These are phyloP conservation scores for Blastomyces percursus DNA, from an alignment of 2,329 filamentous ascomycete species.

Conservation along the genomic window DNA sequence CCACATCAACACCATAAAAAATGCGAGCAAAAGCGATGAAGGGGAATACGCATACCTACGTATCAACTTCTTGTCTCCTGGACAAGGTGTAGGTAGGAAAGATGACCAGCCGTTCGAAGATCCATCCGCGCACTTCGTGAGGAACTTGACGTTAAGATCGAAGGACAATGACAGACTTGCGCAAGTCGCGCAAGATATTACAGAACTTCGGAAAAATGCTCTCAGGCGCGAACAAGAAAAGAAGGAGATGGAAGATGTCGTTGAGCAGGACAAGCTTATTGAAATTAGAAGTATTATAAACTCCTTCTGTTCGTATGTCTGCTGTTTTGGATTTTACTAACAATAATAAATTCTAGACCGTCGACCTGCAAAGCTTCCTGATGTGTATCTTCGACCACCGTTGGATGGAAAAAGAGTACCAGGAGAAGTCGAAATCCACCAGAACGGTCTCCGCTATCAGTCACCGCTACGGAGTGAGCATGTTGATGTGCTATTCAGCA, in stretches of 20 bases:
- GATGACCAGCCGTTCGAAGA: slow-evolving; percentile 98
- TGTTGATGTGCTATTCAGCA: slow-evolving; percentile 93
- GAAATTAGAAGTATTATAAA: slow-evolving; percentile 72
- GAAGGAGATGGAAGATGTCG: slow-evolving; percentile 98
- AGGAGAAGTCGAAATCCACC: slow-evolving; percentile 92
- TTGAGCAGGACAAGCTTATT: slow-evolving; percentile 94
- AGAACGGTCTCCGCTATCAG: slow-evolving; percentile 95
- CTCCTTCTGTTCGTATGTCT: neutral
- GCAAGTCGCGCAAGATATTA: slow-evolving; percentile 85
- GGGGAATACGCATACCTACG: slow-evolving; percentile 87
- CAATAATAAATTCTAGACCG: slow-evolving; percentile 49
- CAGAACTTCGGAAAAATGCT: slow-evolving; percentile 87
- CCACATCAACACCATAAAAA: slow-evolving; percentile 98
- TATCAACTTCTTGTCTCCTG: slow-evolving; percentile 94
- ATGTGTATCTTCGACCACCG: slow-evolving; percentile 89
- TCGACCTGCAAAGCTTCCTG: slow-evolving; percentile 77
- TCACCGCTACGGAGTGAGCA: slow-evolving; percentile 69
- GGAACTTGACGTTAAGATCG: slow-evolving; percentile 90
- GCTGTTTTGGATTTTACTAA: neutral
- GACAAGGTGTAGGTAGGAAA: slow-evolving; percentile 91
- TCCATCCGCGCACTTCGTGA: slow-evolving; percentile 85
- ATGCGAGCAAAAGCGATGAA: slow-evolving; percentile 94
- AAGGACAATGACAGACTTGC: slow-evolving; percentile 79
- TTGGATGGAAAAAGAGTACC: slow-evolving; percentile 96
- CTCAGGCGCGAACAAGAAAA: slow-evolving; percentile 93